phyloP scores from a whole-genome alignment of 305 asterid genomes.

The Fraxinus xanthoxyloides region DNA sequence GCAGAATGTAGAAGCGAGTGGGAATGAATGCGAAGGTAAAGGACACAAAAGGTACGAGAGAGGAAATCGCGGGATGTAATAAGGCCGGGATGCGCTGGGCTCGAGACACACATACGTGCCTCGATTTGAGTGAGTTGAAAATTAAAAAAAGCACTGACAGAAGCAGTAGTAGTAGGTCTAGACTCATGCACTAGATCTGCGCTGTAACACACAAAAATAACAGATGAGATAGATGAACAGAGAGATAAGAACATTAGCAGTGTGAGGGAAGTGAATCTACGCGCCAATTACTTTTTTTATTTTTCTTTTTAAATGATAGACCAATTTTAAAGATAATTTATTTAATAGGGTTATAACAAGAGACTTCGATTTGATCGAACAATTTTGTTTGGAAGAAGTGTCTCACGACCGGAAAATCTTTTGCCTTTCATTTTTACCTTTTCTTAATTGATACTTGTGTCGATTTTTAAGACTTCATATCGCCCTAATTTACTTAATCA shows the following conservation, averaged over 20 bases:
- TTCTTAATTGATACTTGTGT: too few relatives aligned
- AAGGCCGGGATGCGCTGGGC: neutral
- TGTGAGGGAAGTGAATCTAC: neutral
- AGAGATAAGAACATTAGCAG: neutral
- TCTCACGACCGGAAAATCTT: too few relatives aligned
- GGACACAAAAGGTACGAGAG: conserved; percentile 40
- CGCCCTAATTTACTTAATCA: too few relatives aligned
- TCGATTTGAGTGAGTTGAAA: conserved; percentile 40
- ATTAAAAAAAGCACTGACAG: neutral
- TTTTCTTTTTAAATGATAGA: neutral
- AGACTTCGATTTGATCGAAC: too few relatives aligned
- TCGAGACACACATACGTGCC: neutral
- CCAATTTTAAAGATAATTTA: too few relatives aligned
- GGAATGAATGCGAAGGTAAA: too few relatives aligned
- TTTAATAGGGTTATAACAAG: too few relatives aligned
- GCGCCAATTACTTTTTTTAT: neutral
- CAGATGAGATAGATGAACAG: too few relatives aligned
- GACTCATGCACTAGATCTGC: conserved; percentile 32
- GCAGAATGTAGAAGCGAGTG: neutral
- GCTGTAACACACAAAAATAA: conserved; percentile 27
- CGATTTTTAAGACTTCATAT: too few relatives aligned
- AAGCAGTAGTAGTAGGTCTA: neutral
- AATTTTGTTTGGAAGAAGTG: too few relatives aligned
- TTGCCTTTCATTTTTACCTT: too few relatives aligned
- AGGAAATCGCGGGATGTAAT: conserved; percentile 42